Conservation (phyloP, 371 early-diverging fungal genomes). For the Syncephalis plumigaleata region DNA sequence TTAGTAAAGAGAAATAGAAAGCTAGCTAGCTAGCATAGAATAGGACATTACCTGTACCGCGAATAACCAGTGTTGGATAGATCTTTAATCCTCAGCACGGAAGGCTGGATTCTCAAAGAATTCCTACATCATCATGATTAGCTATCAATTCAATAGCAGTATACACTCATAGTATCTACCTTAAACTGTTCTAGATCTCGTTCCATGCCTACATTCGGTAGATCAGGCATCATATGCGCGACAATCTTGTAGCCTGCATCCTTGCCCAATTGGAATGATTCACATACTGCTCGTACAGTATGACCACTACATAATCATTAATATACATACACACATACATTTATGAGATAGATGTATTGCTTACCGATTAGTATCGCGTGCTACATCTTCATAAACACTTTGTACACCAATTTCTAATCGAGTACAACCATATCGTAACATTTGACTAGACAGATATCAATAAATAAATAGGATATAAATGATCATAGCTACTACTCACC, state of each 20-base stretch:
- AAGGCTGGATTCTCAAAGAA: constrained; percentile 99
- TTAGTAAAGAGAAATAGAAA: background rate
- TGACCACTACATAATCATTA: constrained; percentile 58
- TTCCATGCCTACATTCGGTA: constrained; percentile 99
- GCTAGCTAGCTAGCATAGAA: background rate
- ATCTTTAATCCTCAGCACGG: constrained; percentile 99
- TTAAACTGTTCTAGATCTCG: constrained; percentile 98
- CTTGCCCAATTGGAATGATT: constrained; percentile 94
- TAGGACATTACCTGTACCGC: constrained; percentile 95
- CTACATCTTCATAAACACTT: constrained; percentile 99
- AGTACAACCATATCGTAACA: constrained; percentile 99
- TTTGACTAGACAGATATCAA: constrained; percentile 42
- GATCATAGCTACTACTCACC: constrained; percentile 6
- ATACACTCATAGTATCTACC: constrained; percentile 5
- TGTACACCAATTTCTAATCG: constrained; percentile 99
- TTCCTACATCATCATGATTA: constrained; percentile 25
- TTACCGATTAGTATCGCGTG: constrained; percentile 93
- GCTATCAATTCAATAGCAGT: background rate
- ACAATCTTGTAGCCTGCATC: constrained; percentile 99
- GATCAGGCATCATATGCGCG: constrained; percentile 99
- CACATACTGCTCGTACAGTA: constrained; percentile 96
- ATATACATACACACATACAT: background rate
- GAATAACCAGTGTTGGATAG: constrained; percentile 99
- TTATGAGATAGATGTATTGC: background rate
- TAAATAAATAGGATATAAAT: background rate